These are phyloP conservation scores for Tetrahymena elliotti DNA, from an alignment of 73 alveolate genomes.

Conservation along the genomic window DNA sequence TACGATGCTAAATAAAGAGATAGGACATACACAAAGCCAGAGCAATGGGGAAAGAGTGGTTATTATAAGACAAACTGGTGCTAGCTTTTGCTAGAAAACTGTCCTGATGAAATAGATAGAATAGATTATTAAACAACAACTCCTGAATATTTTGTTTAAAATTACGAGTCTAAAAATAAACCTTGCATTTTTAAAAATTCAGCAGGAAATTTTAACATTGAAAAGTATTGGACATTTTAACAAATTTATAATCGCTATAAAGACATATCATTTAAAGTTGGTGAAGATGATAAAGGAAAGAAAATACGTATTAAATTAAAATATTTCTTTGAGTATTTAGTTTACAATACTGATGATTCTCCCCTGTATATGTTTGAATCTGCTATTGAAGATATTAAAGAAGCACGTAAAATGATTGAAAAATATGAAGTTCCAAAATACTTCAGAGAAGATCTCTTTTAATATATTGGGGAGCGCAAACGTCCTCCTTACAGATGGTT, in stretches of 20 bases:
- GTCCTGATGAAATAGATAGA: slow-evolving; percentile 16
- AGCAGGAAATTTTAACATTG: slow-evolving; percentile 60
- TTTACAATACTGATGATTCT: slow-evolving; percentile 63
- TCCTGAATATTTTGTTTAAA: slow-evolving; percentile 56
- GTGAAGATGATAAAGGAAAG: slow-evolving; percentile 79
- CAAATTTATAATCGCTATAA: slow-evolving; percentile 26
- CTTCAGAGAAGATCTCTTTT: slow-evolving; percentile 54
- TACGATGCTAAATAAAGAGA: not conserved
- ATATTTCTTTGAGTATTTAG: slow-evolving; percentile 63
- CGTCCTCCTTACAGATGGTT: slow-evolving; percentile 87
- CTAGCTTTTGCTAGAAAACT: not conserved
- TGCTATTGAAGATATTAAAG: slow-evolving; percentile 53
- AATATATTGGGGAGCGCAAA: slow-evolving; percentile 42
- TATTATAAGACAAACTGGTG: not conserved
- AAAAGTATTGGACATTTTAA: slow-evolving; percentile 53
- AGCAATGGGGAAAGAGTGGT: slow-evolving; percentile 9
- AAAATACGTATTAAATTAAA: slow-evolving; percentile 58
- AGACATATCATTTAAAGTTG: slow-evolving; percentile 50
- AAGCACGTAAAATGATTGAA: slow-evolving; percentile 47
- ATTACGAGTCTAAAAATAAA: slow-evolving; percentile 45
- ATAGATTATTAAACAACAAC: slow-evolving; percentile 25
- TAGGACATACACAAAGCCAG: not conserved
- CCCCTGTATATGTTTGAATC: slow-evolving; percentile 74
- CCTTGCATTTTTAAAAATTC: slow-evolving; percentile 52
- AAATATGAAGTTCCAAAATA: slow-evolving; percentile 62